phyloP scores from a whole-genome alignment of 2,329 filamentous ascomycete species.

The Alternaria novae-zelandiae region DNA sequence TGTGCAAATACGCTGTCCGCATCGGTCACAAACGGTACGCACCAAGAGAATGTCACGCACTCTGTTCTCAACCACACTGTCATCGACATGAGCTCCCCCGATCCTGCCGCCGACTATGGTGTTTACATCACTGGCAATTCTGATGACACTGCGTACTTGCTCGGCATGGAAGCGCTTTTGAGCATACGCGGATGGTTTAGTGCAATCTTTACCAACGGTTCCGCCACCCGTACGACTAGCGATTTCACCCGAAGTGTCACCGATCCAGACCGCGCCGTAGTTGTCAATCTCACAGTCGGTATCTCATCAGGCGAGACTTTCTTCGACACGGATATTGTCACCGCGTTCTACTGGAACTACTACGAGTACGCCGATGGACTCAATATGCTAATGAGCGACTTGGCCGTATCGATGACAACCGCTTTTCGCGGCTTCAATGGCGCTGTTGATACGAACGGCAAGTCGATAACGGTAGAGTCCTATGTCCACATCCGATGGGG shows the following conservation, averaged over 20 bases:
- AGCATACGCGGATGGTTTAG: slow-evolving; percentile 19
- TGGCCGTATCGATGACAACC: slow-evolving; percentile 21
- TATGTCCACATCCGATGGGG: slow-evolving; percentile 21
- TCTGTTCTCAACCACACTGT: slow-evolving; percentile 15
- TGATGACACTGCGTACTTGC: slow-evolving; percentile 7
- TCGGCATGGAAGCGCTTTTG: slow-evolving; percentile 18
- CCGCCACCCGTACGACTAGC: slow-evolving; percentile 18
- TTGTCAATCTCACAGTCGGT: slow-evolving; percentile 23
- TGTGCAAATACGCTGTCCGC: slow-evolving; percentile 17
- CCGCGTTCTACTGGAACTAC: slow-evolving; percentile 23
- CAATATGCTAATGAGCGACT: slow-evolving; percentile 21
- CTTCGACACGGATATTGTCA: slow-evolving; percentile 21
- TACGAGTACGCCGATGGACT: slow-evolving; percentile 18
- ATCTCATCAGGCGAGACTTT: slow-evolving; percentile 22
- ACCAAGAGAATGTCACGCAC: slow-evolving; percentile 18
- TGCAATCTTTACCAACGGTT: slow-evolving; percentile 22
- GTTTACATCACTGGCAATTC: slow-evolving; percentile 11
- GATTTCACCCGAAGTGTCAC: slow-evolving; percentile 22
- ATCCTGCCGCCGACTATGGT: slow-evolving; percentile 12
- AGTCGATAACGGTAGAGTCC: slow-evolving; percentile 14
- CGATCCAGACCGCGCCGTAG: slow-evolving; percentile 16
- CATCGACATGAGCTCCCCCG: slow-evolving; percentile 16
- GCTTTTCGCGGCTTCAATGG: slow-evolving; percentile 20
- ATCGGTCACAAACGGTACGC: slow-evolving; percentile 17
- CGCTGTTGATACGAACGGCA: slow-evolving; percentile 11